A percentile compares a stretch with the other conserved stretches of the same genome.
Conservation (phyloP, 108 stramenopile genomes). For the Discostella stelligeroides region DNA sequence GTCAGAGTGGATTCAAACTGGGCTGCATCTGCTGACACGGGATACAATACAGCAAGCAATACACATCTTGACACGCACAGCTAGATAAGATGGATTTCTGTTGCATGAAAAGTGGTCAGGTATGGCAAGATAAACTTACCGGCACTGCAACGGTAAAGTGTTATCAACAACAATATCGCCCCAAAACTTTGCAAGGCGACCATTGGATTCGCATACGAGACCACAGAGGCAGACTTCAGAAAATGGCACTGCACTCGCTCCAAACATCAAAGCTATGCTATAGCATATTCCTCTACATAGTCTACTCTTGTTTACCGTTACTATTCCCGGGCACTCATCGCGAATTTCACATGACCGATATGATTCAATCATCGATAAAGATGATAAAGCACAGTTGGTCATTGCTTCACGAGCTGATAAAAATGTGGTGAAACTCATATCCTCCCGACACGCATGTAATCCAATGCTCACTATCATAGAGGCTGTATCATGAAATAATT, state of each 20-base stretch:
- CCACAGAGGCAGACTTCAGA: conserved; percentile 26
- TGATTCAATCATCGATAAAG: conserved; percentile 19
- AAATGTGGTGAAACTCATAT: not conserved
- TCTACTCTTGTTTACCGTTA: not conserved
- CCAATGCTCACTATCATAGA: conserved; percentile 30
- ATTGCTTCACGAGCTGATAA: conserved; percentile 33
- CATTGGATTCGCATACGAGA: conserved; percentile 9
- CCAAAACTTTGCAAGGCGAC: conserved; percentile 7
- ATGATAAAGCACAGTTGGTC: conserved; percentile 30
- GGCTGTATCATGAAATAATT: not conserved
- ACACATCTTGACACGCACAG: conserved; percentile 21
- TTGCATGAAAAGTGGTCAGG: not conserved
- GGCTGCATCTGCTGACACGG: conserved; percentile 24
- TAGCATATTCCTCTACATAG: conserved; percentile 20
- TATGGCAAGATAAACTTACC: conserved; percentile 18
- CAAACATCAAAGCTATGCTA: conserved; percentile 28
- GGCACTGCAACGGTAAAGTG: conserved; percentile 23
- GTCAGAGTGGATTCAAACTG: conserved; percentile 35
- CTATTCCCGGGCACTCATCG: conserved; percentile 3
- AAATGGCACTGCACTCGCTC: conserved; percentile 1
- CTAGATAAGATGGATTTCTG: not conserved
- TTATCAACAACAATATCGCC: conserved; percentile 8
- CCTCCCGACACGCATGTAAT: conserved; percentile 21
- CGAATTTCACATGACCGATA: conserved; percentile 3
- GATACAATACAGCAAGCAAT: conserved; percentile 35